Evolutionary conservation across 1,284 basidiomycete species (phyloP).

Genomic region (Fomitiporia mediterranea): DNA sequence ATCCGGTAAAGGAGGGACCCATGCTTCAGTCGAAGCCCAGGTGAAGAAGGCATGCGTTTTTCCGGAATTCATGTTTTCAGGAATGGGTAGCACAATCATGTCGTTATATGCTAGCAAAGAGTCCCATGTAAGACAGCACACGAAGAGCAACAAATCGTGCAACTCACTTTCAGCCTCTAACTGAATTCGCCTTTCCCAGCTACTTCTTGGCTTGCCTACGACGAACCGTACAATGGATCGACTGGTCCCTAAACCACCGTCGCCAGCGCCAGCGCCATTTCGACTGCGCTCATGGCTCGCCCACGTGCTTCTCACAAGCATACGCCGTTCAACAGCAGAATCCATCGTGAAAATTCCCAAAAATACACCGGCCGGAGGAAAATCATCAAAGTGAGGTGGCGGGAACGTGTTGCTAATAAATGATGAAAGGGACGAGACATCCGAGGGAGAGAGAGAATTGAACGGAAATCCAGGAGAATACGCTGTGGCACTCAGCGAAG

Average conservation of each 20-base stretch:
- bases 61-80: conserved; percentile 90
- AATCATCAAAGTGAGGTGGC: conserved; percentile 58
- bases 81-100: conserved; percentile 77
- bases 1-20: conserved; percentile 75
- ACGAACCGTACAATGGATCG: conserved; percentile 90
- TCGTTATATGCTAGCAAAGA: conserved; percentile 73
- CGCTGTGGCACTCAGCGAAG: conserved; percentile 33
- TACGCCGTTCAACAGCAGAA: conserved; percentile 78
- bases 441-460: conserved; percentile 37
- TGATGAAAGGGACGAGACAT: conserved; percentile 31
- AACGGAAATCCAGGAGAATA: conserved; percentile 33
- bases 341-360: conserved; percentile 93
- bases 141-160: conserved; percentile 6
- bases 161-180: conserved; percentile 89
- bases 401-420: conserved; percentile 45
- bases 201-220: conserved; percentile 78
- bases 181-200: conserved; percentile 76
- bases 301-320: conserved; percentile 89
- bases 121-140: background rate
- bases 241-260: conserved; percentile 72
- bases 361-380: conserved; percentile 88
- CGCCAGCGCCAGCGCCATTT: conserved; percentile 63
- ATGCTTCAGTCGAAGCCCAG: conserved; percentile 89
- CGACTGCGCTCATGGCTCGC: conserved; percentile 79
- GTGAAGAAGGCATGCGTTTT: conserved; percentile 84